A percentile compares a stretch with the other conserved stretches of the same genome.
These are phyloP conservation scores for Alternaria brassicae DNA, from an alignment of 2,329 filamentous ascomycete genomes.

Conservation along the genomic window DNA sequence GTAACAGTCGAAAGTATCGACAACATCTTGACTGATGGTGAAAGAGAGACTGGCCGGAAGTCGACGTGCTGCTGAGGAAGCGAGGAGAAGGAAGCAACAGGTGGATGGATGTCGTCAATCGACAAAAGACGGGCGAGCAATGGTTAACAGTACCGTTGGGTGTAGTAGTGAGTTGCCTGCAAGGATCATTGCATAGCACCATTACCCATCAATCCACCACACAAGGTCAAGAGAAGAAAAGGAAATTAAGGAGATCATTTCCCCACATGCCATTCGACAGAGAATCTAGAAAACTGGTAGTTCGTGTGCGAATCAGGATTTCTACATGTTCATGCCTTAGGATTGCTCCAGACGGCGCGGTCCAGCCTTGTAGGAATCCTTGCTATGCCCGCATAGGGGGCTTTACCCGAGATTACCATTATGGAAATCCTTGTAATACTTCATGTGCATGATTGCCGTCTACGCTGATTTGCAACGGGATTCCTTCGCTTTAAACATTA, in stretches of 20 bases:
- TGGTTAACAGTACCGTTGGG: constrained; percentile 29
- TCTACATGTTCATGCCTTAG: constrained; percentile 25
- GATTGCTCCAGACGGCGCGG: constrained; percentile 17
- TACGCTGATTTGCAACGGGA: constrained; percentile 22
- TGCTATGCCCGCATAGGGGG: constrained; percentile 30
- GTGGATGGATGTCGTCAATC: constrained; percentile 25
- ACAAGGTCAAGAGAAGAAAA: constrained; percentile 24
- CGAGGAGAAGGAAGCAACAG: constrained; percentile 18
- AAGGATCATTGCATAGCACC: constrained; percentile 34
- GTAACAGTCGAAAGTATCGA: constrained; percentile 36
- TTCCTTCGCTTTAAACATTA: constrained; percentile 23
- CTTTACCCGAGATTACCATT: constrained; percentile 46
- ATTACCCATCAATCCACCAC: constrained; percentile 17
- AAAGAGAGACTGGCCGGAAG: constrained; percentile 33
- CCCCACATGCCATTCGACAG: constrained; percentile 18
- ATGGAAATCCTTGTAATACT: constrained; percentile 31
- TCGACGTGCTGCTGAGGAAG: constrained; percentile 26
- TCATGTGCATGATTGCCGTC: constrained; percentile 25
- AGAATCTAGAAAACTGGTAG: constrained; percentile 13
- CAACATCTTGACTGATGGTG: constrained; percentile 28
- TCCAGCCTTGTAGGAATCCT: constrained; percentile 33
- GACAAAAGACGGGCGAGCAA: constrained; percentile 10
- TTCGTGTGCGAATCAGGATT: constrained; percentile 30
- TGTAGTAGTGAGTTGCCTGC: constrained; percentile 28
- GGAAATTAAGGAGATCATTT: constrained; percentile 40